phyloP scores from a whole-genome alignment of 2,329 filamentous ascomycete genomes.

The Neofusicoccum laricinum region DNA sequence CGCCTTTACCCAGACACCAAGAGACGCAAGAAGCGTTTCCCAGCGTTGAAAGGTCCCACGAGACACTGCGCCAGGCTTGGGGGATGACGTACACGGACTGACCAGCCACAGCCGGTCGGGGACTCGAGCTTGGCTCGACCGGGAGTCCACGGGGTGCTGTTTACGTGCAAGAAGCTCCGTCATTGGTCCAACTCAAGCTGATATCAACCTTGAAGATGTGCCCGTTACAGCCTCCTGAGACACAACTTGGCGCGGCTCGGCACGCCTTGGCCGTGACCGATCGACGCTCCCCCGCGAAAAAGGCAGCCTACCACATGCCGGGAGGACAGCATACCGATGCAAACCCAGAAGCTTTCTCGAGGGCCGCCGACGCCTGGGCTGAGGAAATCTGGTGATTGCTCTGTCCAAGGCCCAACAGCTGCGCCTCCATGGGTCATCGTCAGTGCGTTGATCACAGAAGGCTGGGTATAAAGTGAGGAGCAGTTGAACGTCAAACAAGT shows the following conservation, averaged over 20 bases:
- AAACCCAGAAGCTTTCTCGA: background rate
- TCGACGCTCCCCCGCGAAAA: background rate
- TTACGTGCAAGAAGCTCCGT: too few relatives aligned
- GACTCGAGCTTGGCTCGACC: too few relatives aligned
- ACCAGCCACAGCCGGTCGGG: background rate
- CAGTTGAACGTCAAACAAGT: background rate
- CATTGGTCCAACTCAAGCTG: too few relatives aligned
- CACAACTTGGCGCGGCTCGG: background rate
- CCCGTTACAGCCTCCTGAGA: constrained; percentile 1
- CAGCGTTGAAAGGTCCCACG: background rate
- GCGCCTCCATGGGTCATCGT: background rate
- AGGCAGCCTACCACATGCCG: background rate
- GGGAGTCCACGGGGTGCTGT: too few relatives aligned
- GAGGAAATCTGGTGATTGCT: background rate
- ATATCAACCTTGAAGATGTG: background rate
- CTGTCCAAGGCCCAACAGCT: background rate
- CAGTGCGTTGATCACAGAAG: background rate
- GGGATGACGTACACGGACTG: background rate
- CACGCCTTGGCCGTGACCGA: background rate
- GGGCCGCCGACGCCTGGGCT: background rate
- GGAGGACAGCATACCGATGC: background rate
- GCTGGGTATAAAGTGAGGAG: background rate
- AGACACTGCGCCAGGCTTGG: constrained; percentile 9
- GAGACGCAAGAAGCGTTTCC: background rate
- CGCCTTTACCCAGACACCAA: background rate